A percentile compares a stretch with the other conserved stretches of the same genome.
These are phyloP conservation scores for Solanum tarijense DNA, from an alignment of 257 asterid genomes.

Conservation along the genomic window DNA sequence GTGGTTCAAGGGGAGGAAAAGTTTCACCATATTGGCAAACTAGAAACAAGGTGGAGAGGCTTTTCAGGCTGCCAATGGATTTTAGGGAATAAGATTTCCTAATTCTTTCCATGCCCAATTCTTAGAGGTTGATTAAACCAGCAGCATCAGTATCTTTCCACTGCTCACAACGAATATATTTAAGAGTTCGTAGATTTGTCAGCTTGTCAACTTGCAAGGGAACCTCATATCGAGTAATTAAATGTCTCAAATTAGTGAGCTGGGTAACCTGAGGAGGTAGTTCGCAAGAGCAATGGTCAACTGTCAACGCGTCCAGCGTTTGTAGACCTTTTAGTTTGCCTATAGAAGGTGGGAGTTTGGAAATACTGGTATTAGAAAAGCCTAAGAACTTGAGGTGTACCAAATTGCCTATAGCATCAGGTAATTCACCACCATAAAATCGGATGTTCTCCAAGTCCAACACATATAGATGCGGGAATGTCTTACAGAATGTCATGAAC, in stretches of 20 bases:
- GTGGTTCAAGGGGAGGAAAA: neutral
- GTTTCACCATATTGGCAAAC: neutral
- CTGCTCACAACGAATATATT: neutral
- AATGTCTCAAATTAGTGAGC: neutral
- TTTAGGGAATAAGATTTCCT: neutral
- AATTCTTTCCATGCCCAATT: neutral
- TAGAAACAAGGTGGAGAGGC: neutral
- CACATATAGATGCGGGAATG: neutral
- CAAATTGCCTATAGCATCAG: neutral
- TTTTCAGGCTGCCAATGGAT: neutral
- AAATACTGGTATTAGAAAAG: neutral
- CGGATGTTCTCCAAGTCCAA: neutral
- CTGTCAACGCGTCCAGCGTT: neutral
- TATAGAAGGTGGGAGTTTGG: neutral
- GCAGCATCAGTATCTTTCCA: neutral
- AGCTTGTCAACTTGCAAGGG: neutral
- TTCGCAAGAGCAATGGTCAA: neutral
- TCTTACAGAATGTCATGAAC: neutral
- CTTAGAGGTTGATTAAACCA: neutral
- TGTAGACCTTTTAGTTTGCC: neutral
- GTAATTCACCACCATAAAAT: neutral
- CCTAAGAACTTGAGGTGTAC: slow-evolving; percentile 1
- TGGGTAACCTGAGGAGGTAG: neutral
- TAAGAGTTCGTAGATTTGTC: neutral
- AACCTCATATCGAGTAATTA: neutral